Conservation (phyloP, 2,329 filamentous ascomycete species). For the Sporothrix pallida region DNA sequence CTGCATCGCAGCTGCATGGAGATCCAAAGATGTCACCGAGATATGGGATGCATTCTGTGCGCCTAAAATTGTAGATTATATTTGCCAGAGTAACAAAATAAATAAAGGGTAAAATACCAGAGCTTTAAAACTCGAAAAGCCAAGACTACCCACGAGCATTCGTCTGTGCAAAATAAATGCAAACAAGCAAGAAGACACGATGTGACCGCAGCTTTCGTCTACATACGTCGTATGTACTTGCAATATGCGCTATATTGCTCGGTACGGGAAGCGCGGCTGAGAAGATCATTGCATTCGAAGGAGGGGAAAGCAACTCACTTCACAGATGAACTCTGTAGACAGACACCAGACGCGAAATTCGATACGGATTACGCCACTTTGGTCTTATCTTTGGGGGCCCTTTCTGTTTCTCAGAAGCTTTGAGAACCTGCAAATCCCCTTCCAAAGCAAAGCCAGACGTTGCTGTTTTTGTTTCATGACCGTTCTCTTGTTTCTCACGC, state of each 20-base stretch:
- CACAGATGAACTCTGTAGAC: background rate
- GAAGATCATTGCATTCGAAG: background rate
- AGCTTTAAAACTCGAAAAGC: no score
- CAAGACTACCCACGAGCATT: background rate
- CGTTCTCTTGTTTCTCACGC: background rate
- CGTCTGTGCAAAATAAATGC: background rate
- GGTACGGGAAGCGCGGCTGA: conserved; percentile 18
- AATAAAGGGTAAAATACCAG: no score
- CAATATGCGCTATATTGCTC: background rate
- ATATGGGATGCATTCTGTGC: background rate
- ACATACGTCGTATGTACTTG: no score
- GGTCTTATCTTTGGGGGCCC: background rate
- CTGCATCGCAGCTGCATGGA: background rate
- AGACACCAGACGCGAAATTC: background rate
- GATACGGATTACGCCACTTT: background rate
- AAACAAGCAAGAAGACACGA: background rate
- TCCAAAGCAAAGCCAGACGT: background rate
- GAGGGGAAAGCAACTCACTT: background rate
- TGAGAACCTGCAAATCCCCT: background rate
- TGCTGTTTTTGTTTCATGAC: background rate
- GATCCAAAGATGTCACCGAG: background rate
- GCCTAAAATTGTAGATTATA: background rate
- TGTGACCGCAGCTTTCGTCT: background rate
- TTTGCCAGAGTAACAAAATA: no score
- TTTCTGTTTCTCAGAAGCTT: background rate